Evolutionary conservation across 768 basidiomycete species (phyloP), one percentile per base, ranked within the genome.

Genomic region (Mycena maculata): DNA sequence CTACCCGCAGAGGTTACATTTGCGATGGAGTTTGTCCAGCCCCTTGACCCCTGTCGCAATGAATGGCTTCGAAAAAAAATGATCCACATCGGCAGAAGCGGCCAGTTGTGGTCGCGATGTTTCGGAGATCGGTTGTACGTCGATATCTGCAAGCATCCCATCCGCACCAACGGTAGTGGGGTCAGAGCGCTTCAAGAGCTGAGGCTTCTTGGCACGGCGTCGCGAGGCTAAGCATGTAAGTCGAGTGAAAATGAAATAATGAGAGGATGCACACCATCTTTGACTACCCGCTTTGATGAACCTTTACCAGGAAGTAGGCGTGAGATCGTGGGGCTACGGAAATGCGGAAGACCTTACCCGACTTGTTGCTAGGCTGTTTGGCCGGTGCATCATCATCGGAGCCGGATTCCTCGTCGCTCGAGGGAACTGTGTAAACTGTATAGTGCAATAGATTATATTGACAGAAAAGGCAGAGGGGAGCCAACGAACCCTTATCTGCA

Each of bases 131-230:
- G 25, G 18, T 15, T 27, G 56, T 8, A 57, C 56, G 12, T 44
- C 56, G 28, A 57, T 33, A 28, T 57, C 56, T n/a, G 56, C 56
- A 22, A 57, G 56, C 56, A 57, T 42, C 12, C 41, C 56, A 16
- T 57, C 56, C 3, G 56, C 42, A 22, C 56, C 56, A 11, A 57
- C 31, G 2, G 3, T 18, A 15, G 56, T 57, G 22, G 56, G 56
- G 23, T 57, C 42, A 3, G 56, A 57, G 3, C 22, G 3, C 15
- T 41, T 44, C 11, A 13, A 15, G 4, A 25, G 2, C 38, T 18
- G 18, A 7, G 3, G 8, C 39, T 57, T 57, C 22, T 57, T 42
- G 3, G 23, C 42, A 7, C 56, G 56, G 2, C 42, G 27, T 4
- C 42, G 42, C 8, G 23, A 27, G 4, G 41, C 56, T 57, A 15